Evolutionary conservation across 805 yeast species (phyloP), one percentile per base, ranked within the genome.

Genomic region (Spathaspora arborariae): DNA sequence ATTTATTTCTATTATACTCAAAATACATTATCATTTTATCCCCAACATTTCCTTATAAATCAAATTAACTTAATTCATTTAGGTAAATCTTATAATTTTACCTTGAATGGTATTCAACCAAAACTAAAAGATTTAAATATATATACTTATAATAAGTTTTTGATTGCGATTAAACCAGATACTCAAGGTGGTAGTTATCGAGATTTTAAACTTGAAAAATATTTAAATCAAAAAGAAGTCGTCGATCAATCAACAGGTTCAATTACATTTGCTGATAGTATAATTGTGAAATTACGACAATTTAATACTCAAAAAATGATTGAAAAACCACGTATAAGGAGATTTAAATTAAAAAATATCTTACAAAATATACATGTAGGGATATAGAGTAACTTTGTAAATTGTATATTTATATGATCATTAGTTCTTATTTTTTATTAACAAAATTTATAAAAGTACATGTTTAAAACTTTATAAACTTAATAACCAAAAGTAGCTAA

Each of bases 401-500:
- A 30, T n/a, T 30, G 18, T 30, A 30, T 30, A 30, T 30, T 30
- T 30, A 30, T 30, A 15, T 13, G 15, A n/a, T 30, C 35, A 30
- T 30, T 30, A 30, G 35, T 30, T 10, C 16, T 30, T 30, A 15
- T 10, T 24, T 30, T n/a, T 15, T 30, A 30, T 30, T 30, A 30
- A 30, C 35, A 30, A 30, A 30, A 30, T 30, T 30, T 27, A 27
- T 27, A 27, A 30, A 30, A 30, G 35, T 30, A 30, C 35, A 30
- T 30, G 18, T 30, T 30, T 30, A 9, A 30, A 15, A 30, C 35
- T 15, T 30, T 37, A 20, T 37, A 37, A 37, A 37, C 68, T 85
- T 92, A 94, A 86, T 94, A 94, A 80, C 99, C 99, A 68, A 94
- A 79, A 70, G 95, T 78, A 75, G 97, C 96, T 74, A 94, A 88